Base-by-base conservation (phyloP, 1,284 basidiomycete species). In the Heliocybe sulcata region DNA sequence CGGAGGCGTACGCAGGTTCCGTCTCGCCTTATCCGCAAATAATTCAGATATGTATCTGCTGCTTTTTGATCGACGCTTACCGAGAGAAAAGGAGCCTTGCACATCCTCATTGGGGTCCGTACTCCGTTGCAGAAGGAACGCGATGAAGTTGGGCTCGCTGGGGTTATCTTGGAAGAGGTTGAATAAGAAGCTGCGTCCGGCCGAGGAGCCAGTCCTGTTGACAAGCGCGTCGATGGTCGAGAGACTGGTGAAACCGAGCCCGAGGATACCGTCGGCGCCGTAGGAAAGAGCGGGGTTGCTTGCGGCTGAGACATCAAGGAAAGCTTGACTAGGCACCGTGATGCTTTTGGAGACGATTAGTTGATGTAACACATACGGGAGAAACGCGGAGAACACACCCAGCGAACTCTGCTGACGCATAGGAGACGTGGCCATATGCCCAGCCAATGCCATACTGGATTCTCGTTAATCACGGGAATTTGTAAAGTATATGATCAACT, bases 401-500 rank as follows among this genome's bases (percentile, higher is more conserved):
- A 26, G 89, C 81, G 64, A 92, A 91, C 55, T 78, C 68, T 25
- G 83, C 79, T 2, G 77, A 64, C 19, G 83, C 80, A 66, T 79
- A 84, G 2, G 79, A 72, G 38, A 92, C 70, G 58, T 73, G 67
- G 2, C 89, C 89, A 52, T 69, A 74, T 3, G 85, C 86, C 80
- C 85, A 90, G 22, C 90, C 90, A 56, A 87, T 82, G 53, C 84
- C 86, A 67, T 91, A 92, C 88, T 90, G 58, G 1, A 33, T 19
- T 55, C 33, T 58, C 42, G 26, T 27, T 16, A 29, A 47, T 45
- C 23, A 25, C 16, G 3, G 11, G 22, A 20, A 50, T 27, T 9
- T 54, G 25, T 2, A 23, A 27, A 33, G 26, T 3, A 11, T 55
- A 33, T 2, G n/a, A 20, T 42, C 23, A 38, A 48, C 61, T 56